Conservation (phyloP, 805 yeast species). For the Tetrapisispora fleetii region DNA sequence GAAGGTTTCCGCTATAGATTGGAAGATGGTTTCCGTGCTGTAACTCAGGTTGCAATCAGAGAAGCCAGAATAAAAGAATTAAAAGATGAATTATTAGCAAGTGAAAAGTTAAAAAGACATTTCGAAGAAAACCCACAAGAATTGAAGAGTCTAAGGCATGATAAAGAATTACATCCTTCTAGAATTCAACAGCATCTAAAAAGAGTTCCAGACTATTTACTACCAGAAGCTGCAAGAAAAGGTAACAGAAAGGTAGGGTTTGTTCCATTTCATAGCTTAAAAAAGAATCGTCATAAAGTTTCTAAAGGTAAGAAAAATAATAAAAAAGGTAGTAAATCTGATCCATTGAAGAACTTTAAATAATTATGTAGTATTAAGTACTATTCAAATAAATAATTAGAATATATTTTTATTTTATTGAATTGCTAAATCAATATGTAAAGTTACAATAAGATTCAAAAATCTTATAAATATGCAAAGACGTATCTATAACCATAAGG, state of each 20-base stretch:
- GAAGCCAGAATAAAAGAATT: conserved; percentile 89
- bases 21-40: conserved; percentile 95
- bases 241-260: conserved; percentile 51
- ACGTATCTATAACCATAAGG: not conserved
- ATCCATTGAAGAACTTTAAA: conserved; percentile 56
- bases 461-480: not conserved
- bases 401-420: not conserved
- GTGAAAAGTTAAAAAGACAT: conserved; percentile 85
- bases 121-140: conserved; percentile 97
- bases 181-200: conserved; percentile 79
- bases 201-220: conserved; percentile 82
- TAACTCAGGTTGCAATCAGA: conserved; percentile 78
- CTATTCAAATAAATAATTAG: not conserved
- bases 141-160: conserved; percentile 79
- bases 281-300: conserved; percentile 32
- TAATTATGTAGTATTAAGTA: conserved; percentile 7
- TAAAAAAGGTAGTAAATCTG: conserved; percentile 33
- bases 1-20: conserved; percentile 94
- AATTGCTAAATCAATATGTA: not conserved
- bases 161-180: conserved; percentile 74
- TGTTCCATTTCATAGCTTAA: conserved; percentile 52
- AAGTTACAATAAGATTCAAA: conserved; percentile 1
- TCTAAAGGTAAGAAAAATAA: conserved; percentile 33
- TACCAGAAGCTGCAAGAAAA: conserved; percentile 68
- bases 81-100: conserved; percentile 74